A percentile compares a stretch with the other conserved stretches of the same genome.
Conservation (phyloP, 2,329 filamentous ascomycete species). For the Ascochyta koolunga region DNA sequence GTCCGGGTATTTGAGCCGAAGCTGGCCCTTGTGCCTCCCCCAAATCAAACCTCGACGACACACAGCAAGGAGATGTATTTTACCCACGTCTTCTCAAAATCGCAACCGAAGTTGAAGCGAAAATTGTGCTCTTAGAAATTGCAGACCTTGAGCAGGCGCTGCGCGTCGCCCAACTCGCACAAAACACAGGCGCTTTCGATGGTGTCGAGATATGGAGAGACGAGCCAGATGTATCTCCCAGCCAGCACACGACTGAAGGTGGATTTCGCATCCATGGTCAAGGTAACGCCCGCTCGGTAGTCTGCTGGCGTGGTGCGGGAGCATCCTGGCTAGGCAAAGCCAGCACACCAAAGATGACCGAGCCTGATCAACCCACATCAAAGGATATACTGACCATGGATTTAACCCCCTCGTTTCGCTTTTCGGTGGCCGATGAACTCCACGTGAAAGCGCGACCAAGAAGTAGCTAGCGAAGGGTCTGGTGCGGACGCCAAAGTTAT, state of each 20-base stretch:
- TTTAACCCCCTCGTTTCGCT: neutral
- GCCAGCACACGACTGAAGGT: neutral
- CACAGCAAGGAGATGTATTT: slow-evolving; percentile 61
- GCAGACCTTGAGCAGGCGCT: slow-evolving; percentile 71
- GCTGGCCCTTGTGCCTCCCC: slow-evolving; percentile 70
- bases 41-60: slow-evolving; percentile 21
- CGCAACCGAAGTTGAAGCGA: slow-evolving; percentile 57
- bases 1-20: slow-evolving; percentile 83
- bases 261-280: slow-evolving; percentile 43
- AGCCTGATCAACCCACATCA: neutral
- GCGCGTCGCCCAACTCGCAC: slow-evolving; percentile 62
- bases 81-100: slow-evolving; percentile 69
- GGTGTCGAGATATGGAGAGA: slow-evolving; percentile 75
- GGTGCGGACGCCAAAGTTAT: neutral
- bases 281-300: slow-evolving; percentile 53
- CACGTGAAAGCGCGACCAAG: too few species aligned
- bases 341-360: neutral
- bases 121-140: slow-evolving; percentile 71
- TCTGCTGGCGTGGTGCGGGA: slow-evolving; percentile 49
- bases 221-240: slow-evolving; percentile 41
- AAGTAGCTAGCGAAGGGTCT: slow-evolving; percentile 2
- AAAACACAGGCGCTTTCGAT: slow-evolving; percentile 35
- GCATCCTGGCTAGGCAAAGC: slow-evolving; percentile 33
- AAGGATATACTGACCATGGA: neutral
- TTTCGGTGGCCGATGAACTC: too few species aligned